phyloP scores from a whole-genome alignment of 2,329 filamentous ascomycete genomes.

The Exserohilum turcica region DNA sequence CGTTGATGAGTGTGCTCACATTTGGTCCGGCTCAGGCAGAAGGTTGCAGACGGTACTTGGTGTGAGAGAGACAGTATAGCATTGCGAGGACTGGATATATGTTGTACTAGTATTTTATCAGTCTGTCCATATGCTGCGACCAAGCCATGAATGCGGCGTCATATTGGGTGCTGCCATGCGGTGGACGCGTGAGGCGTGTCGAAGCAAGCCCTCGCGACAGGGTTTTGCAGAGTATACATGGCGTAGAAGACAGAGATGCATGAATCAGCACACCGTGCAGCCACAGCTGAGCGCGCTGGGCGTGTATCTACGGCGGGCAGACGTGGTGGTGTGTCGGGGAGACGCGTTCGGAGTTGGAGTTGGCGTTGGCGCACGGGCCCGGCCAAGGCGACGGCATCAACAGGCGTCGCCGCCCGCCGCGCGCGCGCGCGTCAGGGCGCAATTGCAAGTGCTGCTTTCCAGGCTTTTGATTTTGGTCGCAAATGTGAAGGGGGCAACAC shows the following conservation, averaged over 20 bases:
- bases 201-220: background rate
- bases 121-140: too few species aligned
- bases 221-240: background rate
- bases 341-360: slow-evolving; percentile 12
- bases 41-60: too few species aligned
- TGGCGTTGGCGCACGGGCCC: slow-evolving; percentile 20
- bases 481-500: slow-evolving; percentile 17
- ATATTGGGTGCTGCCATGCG: background rate
- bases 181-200: background rate
- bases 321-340: slow-evolving; percentile 6
- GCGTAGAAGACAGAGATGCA: background rate
- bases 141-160: background rate
- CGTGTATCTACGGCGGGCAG: background rate
- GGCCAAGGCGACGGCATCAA: background rate
- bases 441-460: slow-evolving; percentile 26
- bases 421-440: slow-evolving; percentile 7
- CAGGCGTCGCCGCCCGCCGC: slow-evolving; percentile 2
- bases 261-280: too few species aligned
- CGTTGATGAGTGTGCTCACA: too few species aligned
- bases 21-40: too few species aligned
- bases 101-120: too few species aligned
- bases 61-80: too few species aligned
- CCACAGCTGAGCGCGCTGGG: too few species aligned
- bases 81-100: too few species aligned
- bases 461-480: slow-evolving; percentile 25